phyloP scores from a whole-genome alignment of 306 rosid genomes.

The Geum urbanum region DNA sequence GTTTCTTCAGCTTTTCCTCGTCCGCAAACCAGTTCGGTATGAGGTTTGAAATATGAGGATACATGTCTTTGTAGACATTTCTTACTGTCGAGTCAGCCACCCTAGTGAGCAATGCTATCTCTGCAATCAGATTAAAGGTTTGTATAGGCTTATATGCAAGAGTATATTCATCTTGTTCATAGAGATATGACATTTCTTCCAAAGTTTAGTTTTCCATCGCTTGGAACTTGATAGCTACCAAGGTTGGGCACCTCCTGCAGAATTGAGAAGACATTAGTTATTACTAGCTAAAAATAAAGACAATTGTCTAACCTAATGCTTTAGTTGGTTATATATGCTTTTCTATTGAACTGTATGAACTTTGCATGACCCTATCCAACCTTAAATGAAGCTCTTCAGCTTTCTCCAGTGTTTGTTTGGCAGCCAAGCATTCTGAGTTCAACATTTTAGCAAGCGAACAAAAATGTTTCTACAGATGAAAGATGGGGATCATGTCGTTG shows the following conservation, averaged over 20 bases:
- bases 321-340: neutral
- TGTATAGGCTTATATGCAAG: neutral
- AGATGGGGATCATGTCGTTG: neutral
- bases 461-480: constrained; percentile 13
- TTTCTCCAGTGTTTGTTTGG: constrained; percentile 18
- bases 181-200: no score
- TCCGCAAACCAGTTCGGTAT: constrained; percentile 13
- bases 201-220: constrained; percentile 4
- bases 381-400: constrained; percentile 20
- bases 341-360: neutral
- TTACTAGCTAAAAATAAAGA: neutral
- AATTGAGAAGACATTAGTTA: neutral
- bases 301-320: neutral
- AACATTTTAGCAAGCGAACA: constrained; percentile 20
- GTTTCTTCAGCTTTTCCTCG: constrained; percentile 9
- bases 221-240: constrained; percentile 11
- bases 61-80: constrained; percentile 21
- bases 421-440: constrained; percentile 18
- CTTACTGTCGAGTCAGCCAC: constrained; percentile 21
- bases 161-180: neutral
- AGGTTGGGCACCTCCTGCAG: constrained; percentile 24
- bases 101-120: constrained; percentile 1
- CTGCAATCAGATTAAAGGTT: neutral
- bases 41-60: constrained; percentile 16
- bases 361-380: neutral